These are phyloP conservation scores for Ramalina intermedia DNA, from an alignment of 495 filamentous ascomycete species.

Conservation along the genomic window DNA sequence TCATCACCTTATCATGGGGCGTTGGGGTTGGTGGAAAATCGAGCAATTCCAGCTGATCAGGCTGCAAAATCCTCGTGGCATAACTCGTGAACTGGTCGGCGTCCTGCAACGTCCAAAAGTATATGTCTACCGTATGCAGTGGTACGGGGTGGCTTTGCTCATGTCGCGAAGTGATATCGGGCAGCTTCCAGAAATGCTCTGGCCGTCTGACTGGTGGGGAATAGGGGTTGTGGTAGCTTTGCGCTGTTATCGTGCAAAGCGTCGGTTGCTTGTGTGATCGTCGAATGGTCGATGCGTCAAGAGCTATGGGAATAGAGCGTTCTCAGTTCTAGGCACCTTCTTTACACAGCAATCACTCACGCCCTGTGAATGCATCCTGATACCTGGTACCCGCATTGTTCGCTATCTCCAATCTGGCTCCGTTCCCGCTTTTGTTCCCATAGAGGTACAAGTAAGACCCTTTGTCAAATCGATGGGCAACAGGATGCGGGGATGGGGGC, in stretches of 20 bases:
- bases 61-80: constrained; percentile 42
- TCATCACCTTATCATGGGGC: constrained; percentile 43
- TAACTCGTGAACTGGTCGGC: constrained; percentile 57
- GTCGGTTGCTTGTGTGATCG: constrained; percentile 62
- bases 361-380: constrained; percentile 79
- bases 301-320: constrained; percentile 2
- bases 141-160: constrained; percentile 58
- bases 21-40: constrained; percentile 33
- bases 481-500: constrained; percentile 50
- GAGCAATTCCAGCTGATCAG: constrained; percentile 42
- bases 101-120: constrained; percentile 75
- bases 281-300: constrained; percentile 11
- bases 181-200: constrained; percentile 55
- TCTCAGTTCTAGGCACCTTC: not conserved
- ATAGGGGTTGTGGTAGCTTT: constrained; percentile 29
- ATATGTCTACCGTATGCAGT: constrained; percentile 73
- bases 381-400: constrained; percentile 76
- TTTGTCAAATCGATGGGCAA: constrained; percentile 79
- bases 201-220: constrained; percentile 24
- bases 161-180: constrained; percentile 52
- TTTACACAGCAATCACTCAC: constrained; percentile 34
- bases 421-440: constrained; percentile 51
- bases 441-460: constrained; percentile 81
- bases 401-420: constrained; percentile 67
- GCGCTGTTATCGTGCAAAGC: constrained; percentile 60